Evolutionary conservation across 2,329 filamentous ascomycete genomes (phyloP), one percentile per base, ranked within the genome.

Genomic region (Dichotomopilus funicola): DNA sequence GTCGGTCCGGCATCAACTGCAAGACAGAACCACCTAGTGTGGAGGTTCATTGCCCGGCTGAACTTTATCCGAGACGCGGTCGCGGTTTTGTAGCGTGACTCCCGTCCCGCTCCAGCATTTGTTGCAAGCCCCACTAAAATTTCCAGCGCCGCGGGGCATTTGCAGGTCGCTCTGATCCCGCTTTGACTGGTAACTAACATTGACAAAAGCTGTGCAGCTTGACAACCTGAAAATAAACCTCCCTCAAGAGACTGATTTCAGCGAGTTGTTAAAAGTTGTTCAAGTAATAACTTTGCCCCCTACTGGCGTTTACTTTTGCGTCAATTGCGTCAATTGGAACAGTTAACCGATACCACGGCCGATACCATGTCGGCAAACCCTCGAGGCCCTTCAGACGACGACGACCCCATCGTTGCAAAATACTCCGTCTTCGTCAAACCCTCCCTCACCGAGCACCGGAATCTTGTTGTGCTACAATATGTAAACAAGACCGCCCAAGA

Each of bases 401-500:
- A 79, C 19, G 88, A 91, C 66, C 87, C 88, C 53, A 78, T 91
- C 61, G 78, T 87, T 52, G 79, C 84, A 43, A 83, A 80, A 59
- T 97, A 96, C 79, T 82, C 89, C 67, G 83, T 97, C 70, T 92
- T 87, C 73, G 84, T 96, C 67, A 96, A 91, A 64, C 87, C 89
- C 27, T 75, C 79, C 19, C 80, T 87, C 46, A 78, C 83, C 4
- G 69, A 72, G 12, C 76, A 77, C 65, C 83, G 82, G 57, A 80
- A 86, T 62, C 81, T 91, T 57, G 86, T 92, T 65, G 81, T 97
- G 60, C 81, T 99, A 46, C 91, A 97, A 74, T 95, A 95, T 71
- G 87, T 91, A 33, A 91, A 91, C 72, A 87, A 89, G 60, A 77
- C 78, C 41, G 76, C 82, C 56, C 76, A 81, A 42, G 79, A 86